A percentile compares a stretch with the other conserved stretches of the same genome.
Evolutionary conservation across 2,329 filamentous ascomycete species (phyloP).

Genomic region (Neobulgaria alba): DNA sequence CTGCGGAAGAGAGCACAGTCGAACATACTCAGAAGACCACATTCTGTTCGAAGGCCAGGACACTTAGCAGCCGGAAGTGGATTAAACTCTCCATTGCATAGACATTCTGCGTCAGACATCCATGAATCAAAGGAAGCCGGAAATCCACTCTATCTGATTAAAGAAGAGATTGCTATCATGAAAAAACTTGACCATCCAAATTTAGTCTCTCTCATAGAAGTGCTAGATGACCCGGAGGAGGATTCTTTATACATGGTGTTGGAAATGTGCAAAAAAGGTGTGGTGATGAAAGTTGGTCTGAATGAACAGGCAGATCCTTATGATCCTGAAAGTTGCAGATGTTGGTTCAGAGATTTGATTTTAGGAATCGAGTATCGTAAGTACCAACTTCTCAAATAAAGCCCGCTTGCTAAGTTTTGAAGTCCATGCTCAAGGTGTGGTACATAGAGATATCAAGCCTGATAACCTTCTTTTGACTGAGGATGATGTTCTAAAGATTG

Average conservation of each 20-base stretch:
- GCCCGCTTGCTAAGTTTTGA: constrained; percentile 13
- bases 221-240: constrained; percentile 89
- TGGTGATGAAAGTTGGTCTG: constrained; percentile 93
- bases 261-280: constrained; percentile 98
- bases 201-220: constrained; percentile 86
- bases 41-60: constrained; percentile 43
- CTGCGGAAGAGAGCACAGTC: constrained; percentile 86
- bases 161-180: constrained; percentile 97
- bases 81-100: constrained; percentile 35
- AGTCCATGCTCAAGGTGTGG: constrained; percentile 90
- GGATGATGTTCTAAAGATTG: constrained; percentile 91
- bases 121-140: constrained; percentile 51
- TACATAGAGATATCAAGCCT: constrained; percentile 95
- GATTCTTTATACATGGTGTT: constrained; percentile 98
- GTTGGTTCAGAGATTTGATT: constrained; percentile 92
- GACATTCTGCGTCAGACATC: constrained; percentile 45
- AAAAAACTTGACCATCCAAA: constrained; percentile 96
- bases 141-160: constrained; percentile 75
- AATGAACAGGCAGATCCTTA: constrained; percentile 77
- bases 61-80: constrained; percentile 35
- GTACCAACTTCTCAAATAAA: background rate
- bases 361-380: constrained; percentile 85
- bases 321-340: constrained; percentile 69
- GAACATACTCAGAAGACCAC: constrained; percentile 65
- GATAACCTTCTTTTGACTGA: constrained; percentile 88